A percentile compares a stretch with the other conserved stretches of the same genome.
phyloP scores from a whole-genome alignment of 2,329 filamentous ascomycete genomes.

The Alternaria novae-zelandiae region DNA sequence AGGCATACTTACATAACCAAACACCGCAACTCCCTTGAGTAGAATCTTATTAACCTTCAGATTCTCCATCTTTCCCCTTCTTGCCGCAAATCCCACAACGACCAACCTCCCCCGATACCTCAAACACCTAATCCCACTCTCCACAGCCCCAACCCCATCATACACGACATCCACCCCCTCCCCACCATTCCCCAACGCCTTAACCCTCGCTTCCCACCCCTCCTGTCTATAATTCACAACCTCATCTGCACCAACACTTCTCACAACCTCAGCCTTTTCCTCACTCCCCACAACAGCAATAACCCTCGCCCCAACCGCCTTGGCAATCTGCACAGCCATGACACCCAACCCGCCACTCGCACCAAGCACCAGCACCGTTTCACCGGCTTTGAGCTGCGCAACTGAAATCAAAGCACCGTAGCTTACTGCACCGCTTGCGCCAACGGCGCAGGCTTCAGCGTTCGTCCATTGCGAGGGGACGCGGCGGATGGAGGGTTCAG shows the following conservation, averaged over 20 bases:
- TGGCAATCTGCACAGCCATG: slow-evolving; percentile 63
- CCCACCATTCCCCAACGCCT: slow-evolving; percentile 54
- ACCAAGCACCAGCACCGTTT: slow-evolving; percentile 62
- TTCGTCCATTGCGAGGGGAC: slow-evolving; percentile 57
- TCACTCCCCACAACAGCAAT: slow-evolving; percentile 59
- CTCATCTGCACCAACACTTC: slow-evolving; percentile 49
- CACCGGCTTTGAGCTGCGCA: slow-evolving; percentile 52
- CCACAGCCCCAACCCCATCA: slow-evolving; percentile 64
- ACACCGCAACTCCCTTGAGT: slow-evolving; percentile 31
- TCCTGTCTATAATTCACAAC: slow-evolving; percentile 52
- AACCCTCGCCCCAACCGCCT: slow-evolving; percentile 60
- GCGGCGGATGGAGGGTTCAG: slow-evolving; percentile 48
- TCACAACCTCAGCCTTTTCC: slow-evolving; percentile 54
- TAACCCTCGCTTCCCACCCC: slow-evolving; percentile 61
- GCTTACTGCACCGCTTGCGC: slow-evolving; percentile 60
- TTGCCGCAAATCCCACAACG: slow-evolving; percentile 65
- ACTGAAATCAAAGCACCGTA: slow-evolving; percentile 58
- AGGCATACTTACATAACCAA: slow-evolving; percentile 29
- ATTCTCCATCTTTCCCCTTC: slow-evolving; percentile 59
- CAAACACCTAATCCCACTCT: slow-evolving; percentile 61
- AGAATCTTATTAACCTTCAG: slow-evolving; percentile 31
- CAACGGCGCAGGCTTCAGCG: slow-evolving; percentile 60
- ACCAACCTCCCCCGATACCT: slow-evolving; percentile 62
- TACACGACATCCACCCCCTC: slow-evolving; percentile 64
- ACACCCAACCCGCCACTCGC: slow-evolving; percentile 63